Evolutionary conservation across 2,329 filamentous ascomycete genomes (phyloP), one percentile per base, ranked within the genome.

Genomic region (Immersiporthe knoxdaviesiana): DNA sequence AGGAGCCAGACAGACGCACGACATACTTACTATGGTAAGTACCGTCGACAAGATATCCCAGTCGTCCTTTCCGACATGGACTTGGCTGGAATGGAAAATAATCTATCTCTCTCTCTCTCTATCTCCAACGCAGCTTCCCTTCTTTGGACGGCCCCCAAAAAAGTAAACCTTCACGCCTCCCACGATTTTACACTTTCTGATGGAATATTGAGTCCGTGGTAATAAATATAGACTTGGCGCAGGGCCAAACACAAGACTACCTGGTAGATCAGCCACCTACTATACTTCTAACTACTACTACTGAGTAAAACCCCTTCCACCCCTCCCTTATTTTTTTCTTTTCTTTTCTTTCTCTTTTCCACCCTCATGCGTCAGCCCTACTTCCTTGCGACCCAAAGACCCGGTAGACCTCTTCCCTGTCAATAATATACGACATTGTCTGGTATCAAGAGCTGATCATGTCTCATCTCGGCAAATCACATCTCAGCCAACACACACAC

Each of bases 391-490:
- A 30, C 63, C 63, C 63, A 65, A 52, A 6, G 35, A 30, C 24
- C n/a, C 54, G 63, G 63, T 65, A 65, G 37, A 54, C 50, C 63
- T 27, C 63, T 65, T 65, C 63, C 63, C 63, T 65, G 63, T 65
- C 47, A n/a, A 32, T 24, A 54, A 6, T 65, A 52, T 65, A 58
- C 52, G 24, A 65, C 63, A 44, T 30, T 24, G 16, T 11, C 16
- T 44, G 24, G n/a, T 27, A 61, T 16, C 21, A 37, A 37, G 18
- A 61, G 59, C 63, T 65, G 63, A 65, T 65, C 63, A 32, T 56
- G 50, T 65, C 63, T 65, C 63, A 37, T 65, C 50, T 65, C 63
- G 50, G 50, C 18, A 41, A 65, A 58, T n/a, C 63, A 58, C 56
- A 54, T 65, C 37, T 52, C 61, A 52, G 24, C 30, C 30, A 52